A percentile compares a stretch with the other conserved stretches of the same genome.
phyloP scores from a whole-genome alignment of 768 basidiomycete genomes.

The Lentinula guzmanii region DNA sequence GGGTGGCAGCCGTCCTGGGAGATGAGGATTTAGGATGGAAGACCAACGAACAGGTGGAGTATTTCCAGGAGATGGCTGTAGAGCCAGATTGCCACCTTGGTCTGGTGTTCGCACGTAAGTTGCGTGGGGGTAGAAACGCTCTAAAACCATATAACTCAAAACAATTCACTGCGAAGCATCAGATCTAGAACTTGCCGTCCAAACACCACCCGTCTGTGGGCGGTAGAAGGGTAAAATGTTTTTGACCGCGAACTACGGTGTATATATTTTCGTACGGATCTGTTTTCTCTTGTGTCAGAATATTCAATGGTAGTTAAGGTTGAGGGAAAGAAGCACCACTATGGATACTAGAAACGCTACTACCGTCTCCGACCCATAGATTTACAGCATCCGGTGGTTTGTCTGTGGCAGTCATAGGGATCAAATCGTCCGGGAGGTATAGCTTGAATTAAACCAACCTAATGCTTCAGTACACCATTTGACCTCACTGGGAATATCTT shows the following conservation, averaged over 20 bases:
- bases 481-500: conserved; percentile 65
- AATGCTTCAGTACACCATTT: conserved; percentile 74
- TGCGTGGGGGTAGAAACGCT: conserved; percentile 62
- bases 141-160: conserved; percentile 23
- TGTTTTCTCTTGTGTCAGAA: conserved; percentile 15
- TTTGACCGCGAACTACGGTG: conserved; percentile 76
- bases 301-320: neutral
- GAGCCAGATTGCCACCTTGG: conserved; percentile 16
- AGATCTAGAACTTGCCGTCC: conserved; percentile 45
- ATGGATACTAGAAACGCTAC: conserved; percentile 81
- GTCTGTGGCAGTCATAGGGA: conserved; percentile 26
- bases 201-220: conserved; percentile 87
- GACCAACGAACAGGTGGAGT: conserved; percentile 70
- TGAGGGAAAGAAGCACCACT: conserved; percentile 44
- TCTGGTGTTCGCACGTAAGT: conserved; percentile 42
- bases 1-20: conserved; percentile 36
- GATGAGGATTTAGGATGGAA: conserved; percentile 57
- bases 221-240: conserved; percentile 81
- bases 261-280: conserved; percentile 96
- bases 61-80: conserved; percentile 23
- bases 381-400: conserved; percentile 83
- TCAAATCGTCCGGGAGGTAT: neutral
- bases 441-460: conserved; percentile 37
- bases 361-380: conserved; percentile 81
- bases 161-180: neutral